Percentiles rank a stretch among this genome's conserved stretches.
Evolutionary conservation across 2,329 filamentous ascomycete species (phyloP).

Genomic region (Clarireedia hainanense): DNA sequence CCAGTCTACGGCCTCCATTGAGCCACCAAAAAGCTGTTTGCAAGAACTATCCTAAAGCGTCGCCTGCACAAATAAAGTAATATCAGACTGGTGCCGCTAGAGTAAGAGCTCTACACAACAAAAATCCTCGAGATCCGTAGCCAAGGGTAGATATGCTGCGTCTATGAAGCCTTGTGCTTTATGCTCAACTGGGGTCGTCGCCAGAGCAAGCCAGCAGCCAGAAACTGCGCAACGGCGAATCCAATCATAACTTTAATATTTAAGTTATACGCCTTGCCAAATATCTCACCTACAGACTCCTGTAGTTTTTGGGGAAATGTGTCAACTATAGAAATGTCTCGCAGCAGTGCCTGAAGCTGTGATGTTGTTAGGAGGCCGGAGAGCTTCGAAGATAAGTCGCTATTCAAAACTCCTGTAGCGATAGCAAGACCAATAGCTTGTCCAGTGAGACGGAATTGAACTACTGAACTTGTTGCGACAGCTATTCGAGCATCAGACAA

Average conservation of each 20-base stretch:
- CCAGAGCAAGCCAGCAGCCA: background rate
- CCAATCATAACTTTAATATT: background rate
- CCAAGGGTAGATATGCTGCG: background rate
- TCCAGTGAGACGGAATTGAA: background rate
- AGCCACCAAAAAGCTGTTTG: too few species aligned
- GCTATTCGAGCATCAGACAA: background rate
- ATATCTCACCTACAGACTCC: background rate
- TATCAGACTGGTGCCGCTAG: too few species aligned
- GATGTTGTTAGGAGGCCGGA: background rate
- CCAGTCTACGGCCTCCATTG: too few species aligned
- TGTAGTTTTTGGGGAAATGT: background rate
- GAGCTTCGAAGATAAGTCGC: background rate
- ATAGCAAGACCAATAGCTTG: background rate
- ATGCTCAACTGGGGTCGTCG: slow-evolving; percentile 12
- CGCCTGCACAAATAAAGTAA: too few species aligned
- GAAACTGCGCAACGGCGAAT: background rate
- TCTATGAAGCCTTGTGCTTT: slow-evolving; percentile 13
- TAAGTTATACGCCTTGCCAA: background rate
- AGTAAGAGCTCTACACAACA: too few species aligned
- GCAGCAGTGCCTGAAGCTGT: background rate
- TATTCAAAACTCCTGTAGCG: background rate
- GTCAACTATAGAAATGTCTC: background rate
- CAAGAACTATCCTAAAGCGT: too few species aligned
- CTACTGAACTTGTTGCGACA: background rate
- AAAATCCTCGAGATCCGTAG: too few species aligned